Evolutionary conservation across 2,329 filamentous ascomycete species (phyloP).

Genomic region (Sodiomyces alkalinus): DNA sequence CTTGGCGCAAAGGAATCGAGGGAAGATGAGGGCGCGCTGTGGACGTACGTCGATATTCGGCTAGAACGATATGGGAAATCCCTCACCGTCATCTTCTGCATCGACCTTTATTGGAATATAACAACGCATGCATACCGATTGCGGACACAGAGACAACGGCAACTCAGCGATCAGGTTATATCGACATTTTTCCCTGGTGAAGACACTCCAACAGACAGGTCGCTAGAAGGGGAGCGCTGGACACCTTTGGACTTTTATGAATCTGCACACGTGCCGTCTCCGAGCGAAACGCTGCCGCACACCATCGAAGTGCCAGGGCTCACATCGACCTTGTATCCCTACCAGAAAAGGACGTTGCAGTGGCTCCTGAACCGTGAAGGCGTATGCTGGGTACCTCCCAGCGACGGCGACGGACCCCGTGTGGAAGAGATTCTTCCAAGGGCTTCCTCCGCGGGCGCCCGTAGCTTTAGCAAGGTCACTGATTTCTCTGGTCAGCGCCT

Average conservation of each 20-base stretch:
- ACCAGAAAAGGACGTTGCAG: conserved; percentile 53
- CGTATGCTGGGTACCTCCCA: conserved; percentile 25
- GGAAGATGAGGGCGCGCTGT: conserved; percentile 15
- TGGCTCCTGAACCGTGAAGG: conserved; percentile 59
- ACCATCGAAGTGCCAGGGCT: conserved; percentile 27
- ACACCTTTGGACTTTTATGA: conserved; percentile 51
- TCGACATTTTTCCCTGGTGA: conserved; percentile 18
- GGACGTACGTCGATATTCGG: conserved; percentile 16
- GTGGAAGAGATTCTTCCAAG: conserved; percentile 8
- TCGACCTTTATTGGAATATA: conserved; percentile 27
- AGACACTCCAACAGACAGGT: conserved; percentile 7
- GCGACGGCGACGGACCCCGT: conserved; percentile 6
- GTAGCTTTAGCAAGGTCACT: conserved; percentile 4
- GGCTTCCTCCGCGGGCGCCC: conserved; percentile 1
- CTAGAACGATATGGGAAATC: conserved; percentile 13
- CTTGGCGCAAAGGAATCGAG: background rate
- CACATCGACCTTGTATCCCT: conserved; percentile 47
- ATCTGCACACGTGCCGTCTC: conserved; percentile 45
- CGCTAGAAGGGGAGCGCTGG: conserved; percentile 12
- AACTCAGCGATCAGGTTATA: conserved; percentile 19
- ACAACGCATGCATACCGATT: conserved; percentile 17
- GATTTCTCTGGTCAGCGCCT: conserved; percentile 14
- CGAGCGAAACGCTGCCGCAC: conserved; percentile 20
- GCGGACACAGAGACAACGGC: conserved; percentile 15
- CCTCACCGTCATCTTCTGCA: conserved; percentile 15